Base-by-base conservation (phyloP, 352 stramenopile species). In the Globisporangium cederbergense region DNA sequence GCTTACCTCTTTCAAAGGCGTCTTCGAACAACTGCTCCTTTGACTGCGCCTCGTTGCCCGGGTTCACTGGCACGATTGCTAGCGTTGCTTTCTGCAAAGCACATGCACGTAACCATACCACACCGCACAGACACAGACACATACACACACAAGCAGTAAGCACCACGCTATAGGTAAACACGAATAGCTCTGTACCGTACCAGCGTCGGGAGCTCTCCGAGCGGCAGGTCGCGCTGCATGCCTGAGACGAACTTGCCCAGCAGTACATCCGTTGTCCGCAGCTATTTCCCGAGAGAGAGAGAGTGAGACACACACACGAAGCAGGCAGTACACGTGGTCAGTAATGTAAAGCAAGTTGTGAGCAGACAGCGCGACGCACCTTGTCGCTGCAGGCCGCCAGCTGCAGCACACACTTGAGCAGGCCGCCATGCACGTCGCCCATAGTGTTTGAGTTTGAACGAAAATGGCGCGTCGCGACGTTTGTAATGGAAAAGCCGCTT, bases 381-480 rank as follows among this genome's bases (percentile, higher is more conserved):
- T 89, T 92, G 66, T 92, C 81, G 69, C 79, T 89, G 60, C 83
- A 90, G 65, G 76, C 78, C 25, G 78, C 78, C 51, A 92, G 64
- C 64, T 92, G 83, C 70, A 92, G 72, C 62, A 88, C 83, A 65
- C 83, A 89, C 70, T 89, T 88, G 61, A 92, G 70, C 65, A 92
- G 64, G 9, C 81, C 83, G 63, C 74, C 70, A 20, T 89, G 70
- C 14, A 82, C 74, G 61, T 90, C 77, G 9, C 66, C 72, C 79
- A 88, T 89, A 14, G 32, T 32, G 18, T 60, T 32, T 51, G 11
- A 13, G 28, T 59, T 55, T 62, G 45, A 50, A 60, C 57, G 45
- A 43, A 58, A 53, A 51, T 32, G 50, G 51, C 51, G 28, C 28
- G 28, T 42, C 28, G 5, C 34, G 6, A 45, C 38, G 5, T 38